Evolutionary conservation across 352 stramenopile species (phyloP).

Genomic region (Peronospora destructor): DNA sequence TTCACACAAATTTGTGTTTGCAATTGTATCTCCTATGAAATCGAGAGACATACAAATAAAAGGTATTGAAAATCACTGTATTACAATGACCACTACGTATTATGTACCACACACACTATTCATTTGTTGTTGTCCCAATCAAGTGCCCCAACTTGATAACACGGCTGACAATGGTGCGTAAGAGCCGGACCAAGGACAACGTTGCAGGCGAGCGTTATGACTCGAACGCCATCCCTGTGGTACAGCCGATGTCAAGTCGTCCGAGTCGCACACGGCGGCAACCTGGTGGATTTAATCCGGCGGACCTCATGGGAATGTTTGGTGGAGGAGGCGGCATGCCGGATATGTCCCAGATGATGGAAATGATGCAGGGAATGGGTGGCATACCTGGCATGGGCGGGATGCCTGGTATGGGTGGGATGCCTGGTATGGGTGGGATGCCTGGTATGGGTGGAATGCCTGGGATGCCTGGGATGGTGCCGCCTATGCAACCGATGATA

Average conservation of each 20-base stretch:
- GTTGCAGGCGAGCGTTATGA: constrained; percentile 79
- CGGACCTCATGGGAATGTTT: constrained; percentile 55
- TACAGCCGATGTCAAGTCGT: constrained; percentile 19
- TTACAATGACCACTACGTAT: too few relatives aligned
- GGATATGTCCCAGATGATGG: constrained; percentile 59
- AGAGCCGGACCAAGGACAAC: constrained; percentile 66
- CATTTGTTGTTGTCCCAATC: neutral
- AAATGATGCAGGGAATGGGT: constrained; percentile 44
- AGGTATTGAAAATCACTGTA: too few relatives aligned
- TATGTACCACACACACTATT: too few relatives aligned
- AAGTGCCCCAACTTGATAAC: neutral
- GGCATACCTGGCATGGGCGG: constrained; percentile 40
- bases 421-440: constrained; percentile 30
- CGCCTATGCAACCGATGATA: constrained; percentile 46
- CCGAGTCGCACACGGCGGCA: constrained; percentile 32
- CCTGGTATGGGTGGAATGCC: constrained; percentile 33
- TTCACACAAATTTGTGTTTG: too few relatives aligned
- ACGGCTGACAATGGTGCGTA: constrained; percentile 37
- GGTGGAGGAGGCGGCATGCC: constrained; percentile 41
- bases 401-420: constrained; percentile 33
- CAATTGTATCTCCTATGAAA: too few relatives aligned
- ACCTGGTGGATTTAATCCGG: constrained; percentile 31
- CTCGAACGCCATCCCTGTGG: constrained; percentile 59
- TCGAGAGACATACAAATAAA: too few relatives aligned
- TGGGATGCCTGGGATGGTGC: constrained; percentile 33